phyloP scores from a whole-genome alignment of 805 yeast species.

The Ogataea trehaloabstinens region DNA sequence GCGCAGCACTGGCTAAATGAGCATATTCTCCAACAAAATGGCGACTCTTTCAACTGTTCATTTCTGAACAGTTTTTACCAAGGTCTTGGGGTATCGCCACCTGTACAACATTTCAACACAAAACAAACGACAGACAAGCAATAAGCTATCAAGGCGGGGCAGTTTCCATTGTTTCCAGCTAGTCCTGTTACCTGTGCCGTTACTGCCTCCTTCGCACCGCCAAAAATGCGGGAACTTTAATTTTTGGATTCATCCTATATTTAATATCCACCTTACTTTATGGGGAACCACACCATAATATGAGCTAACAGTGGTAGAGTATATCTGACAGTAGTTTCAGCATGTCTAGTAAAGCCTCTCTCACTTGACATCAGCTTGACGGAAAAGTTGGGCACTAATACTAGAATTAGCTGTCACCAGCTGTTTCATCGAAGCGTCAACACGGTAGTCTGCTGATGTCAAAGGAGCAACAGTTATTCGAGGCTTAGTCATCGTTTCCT shows the following conservation, averaged over 20 bases:
- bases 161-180: no score
- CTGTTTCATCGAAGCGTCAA: slow-evolving; percentile 2
- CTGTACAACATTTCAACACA: slow-evolving; percentile 17
- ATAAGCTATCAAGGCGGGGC: no score
- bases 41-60: slow-evolving; percentile 13
- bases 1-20: slow-evolving; percentile 57
- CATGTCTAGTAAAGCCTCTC: no score
- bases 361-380: no score
- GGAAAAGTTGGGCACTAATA: slow-evolving; percentile 5
- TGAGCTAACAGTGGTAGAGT: no score
- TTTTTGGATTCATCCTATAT: no score
- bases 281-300: no score
- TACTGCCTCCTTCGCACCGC: no score
- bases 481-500: slow-evolving; percentile 14
- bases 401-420: slow-evolving; percentile 10
- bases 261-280: no score
- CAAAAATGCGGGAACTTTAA: no score
- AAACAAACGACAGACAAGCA: slow-evolving; percentile 5
- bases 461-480: slow-evolving; percentile 15
- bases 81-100: slow-evolving; percentile 15
- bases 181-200: no score
- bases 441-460: background rate
- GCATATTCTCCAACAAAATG: slow-evolving; percentile 44
- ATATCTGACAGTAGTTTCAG: no score
- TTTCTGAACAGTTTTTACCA: slow-evolving; percentile 15